Conservation (phyloP, 768 basidiomycete genomes). For the Termitomyces sp. region DNA sequence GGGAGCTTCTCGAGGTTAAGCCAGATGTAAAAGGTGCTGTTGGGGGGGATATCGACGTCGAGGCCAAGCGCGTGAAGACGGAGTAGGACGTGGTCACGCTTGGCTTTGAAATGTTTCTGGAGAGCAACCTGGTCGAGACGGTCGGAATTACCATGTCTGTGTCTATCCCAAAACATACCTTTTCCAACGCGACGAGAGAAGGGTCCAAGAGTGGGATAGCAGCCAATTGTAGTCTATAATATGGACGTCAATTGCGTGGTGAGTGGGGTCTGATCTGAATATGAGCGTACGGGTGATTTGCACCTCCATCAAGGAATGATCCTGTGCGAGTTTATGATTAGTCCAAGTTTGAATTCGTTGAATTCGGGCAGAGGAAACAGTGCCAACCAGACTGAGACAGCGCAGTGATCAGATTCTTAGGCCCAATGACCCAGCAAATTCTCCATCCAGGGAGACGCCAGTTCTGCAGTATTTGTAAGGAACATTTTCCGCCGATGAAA, state of each 20-base stretch:
- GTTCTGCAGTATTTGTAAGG: conserved; percentile 45
- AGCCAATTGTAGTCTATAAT: conserved; percentile 71
- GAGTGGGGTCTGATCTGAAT: background rate
- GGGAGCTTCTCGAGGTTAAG: conserved; percentile 78
- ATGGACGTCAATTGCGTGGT: background rate
- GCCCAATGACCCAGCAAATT: conserved; percentile 90
- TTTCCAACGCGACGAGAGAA: conserved; percentile 61
- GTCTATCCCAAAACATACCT: conserved; percentile 25
- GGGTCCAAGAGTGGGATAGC: conserved; percentile 82
- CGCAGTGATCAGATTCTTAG: conserved; percentile 82
- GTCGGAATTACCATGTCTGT: background rate
- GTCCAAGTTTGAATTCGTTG: conserved; percentile 4
- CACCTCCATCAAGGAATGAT: conserved; percentile 92
- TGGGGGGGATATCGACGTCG: conserved; percentile 70
- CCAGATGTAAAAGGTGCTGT: conserved; percentile 93
- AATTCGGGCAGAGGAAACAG: background rate
- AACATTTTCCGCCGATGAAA: background rate
- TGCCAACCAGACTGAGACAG: conserved; percentile 77
- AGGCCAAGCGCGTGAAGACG: conserved; percentile 77
- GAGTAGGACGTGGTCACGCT: conserved; percentile 84
- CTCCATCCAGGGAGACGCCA: conserved; percentile 96
- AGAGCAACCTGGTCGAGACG: conserved; percentile 53
- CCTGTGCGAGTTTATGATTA: conserved; percentile 26
- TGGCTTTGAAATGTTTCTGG: conserved; percentile 85
- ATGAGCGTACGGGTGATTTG: conserved; percentile 76